Base-by-base conservation (phyloP, 306 rosid species). In the Trifolium pratense region DNA sequence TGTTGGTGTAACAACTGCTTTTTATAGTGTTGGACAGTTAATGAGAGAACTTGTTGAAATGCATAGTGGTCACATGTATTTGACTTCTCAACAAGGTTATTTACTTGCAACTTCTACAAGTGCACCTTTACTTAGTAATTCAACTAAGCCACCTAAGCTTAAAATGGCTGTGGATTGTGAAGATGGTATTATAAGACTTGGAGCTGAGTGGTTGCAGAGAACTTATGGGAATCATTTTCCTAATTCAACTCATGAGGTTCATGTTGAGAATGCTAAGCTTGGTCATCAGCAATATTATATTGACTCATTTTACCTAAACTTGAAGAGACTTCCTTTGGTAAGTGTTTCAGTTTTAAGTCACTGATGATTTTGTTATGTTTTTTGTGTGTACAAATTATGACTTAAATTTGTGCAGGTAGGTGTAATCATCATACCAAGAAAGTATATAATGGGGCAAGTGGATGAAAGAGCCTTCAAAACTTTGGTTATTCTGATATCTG, bases 261-360 rank as follows among this genome's bases (percentile, higher is more conserved):
- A 95, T 84, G 93, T 76, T n/a, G 96, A 95, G 79, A 84, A 91
- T 78, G 93, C 81, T 62, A 71, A n/a, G 80, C 91, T 95, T 13
- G 99, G 97, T 17, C 79, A 70, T 42, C 80, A 86, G 66, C 83
- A 84, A 61, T 95, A 90, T 84, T 95, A 91, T 80, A 86, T 95
- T 13, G 99, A 95, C 91, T 91, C 99, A 0, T 95, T 95, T 78
- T 91, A 88, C 73, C 87, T 95, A 48, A 87, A 91, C 51, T 75
- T 95, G 75, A 95, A 91, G 96, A 95, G 87, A 79, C 97, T 95
- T 78, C 99, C 99, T 69, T 78, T 95, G 92, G 97, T 95, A 91
- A 91, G 79, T 59, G 79, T 29, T 29, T 29, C 31, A 29, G 31
- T 4, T 29, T 29, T 29, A 29, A 29, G 31, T 29, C 32, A 29